Percentiles rank a stretch among this genome's conserved stretches.
phyloP scores from a whole-genome alignment of 2,329 filamentous ascomycete genomes.

The Neonectria sp. region DNA sequence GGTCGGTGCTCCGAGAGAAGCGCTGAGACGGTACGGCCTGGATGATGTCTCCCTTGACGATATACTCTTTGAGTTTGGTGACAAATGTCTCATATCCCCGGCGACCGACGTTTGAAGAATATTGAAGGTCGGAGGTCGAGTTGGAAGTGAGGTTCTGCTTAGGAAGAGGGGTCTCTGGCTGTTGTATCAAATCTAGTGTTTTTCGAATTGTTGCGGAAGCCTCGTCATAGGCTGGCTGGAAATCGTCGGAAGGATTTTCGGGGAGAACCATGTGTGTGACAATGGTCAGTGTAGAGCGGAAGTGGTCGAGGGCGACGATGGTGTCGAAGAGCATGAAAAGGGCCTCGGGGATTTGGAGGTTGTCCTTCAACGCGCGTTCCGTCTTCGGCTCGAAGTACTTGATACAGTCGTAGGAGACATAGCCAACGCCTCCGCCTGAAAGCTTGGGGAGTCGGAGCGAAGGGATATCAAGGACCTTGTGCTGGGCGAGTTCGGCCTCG shows the following conservation, averaged over 20 bases:
- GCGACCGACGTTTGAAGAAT: constrained; percentile 92
- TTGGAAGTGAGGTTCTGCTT: constrained; percentile 71
- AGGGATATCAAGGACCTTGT: constrained; percentile 86
- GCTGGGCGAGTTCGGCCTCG: constrained; percentile 83
- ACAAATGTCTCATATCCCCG: constrained; percentile 94
- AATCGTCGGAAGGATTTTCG: constrained; percentile 59
- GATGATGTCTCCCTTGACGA: constrained; percentile 93
- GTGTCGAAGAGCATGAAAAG: constrained; percentile 98
- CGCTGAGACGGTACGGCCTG: constrained; percentile 97
- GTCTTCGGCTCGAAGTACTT: constrained; percentile 98
- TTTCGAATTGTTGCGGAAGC: constrained; percentile 74
- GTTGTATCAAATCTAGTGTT: constrained; percentile 78
- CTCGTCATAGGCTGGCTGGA: constrained; percentile 64
- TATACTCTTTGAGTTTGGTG: constrained; percentile 88
- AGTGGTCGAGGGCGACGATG: constrained; percentile 93
- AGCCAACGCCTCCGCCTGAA: constrained; percentile 94
- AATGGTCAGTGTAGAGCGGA: constrained; percentile 92
- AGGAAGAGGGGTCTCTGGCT: constrained; percentile 83
- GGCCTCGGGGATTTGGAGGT: constrained; percentile 90
- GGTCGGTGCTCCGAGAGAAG: constrained; percentile 87
- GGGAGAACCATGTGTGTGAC: constrained; percentile 90
- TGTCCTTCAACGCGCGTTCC: constrained; percentile 88
- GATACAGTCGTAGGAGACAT: constrained; percentile 98
- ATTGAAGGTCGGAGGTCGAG: constrained; percentile 81
- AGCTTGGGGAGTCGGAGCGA: constrained; percentile 87